Base-by-base conservation (phyloP, 2,329 filamentous ascomycete species). In the Colletotrichum navitas region DNA sequence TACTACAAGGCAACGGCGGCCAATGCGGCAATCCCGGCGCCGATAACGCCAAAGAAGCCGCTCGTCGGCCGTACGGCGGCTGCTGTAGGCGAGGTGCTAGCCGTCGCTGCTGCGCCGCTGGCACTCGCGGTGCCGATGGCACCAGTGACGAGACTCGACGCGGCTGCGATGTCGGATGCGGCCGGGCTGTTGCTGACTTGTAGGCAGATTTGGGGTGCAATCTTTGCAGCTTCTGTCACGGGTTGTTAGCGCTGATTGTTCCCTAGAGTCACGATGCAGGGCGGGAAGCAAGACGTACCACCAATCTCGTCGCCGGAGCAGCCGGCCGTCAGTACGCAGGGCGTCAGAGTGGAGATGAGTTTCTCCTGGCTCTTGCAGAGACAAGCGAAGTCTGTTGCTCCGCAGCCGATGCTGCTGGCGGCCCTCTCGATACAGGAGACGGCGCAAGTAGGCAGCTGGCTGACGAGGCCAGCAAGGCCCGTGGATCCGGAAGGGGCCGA, bases 401-500 rank as follows among this genome's bases (percentile, higher is more conserved):
- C 39, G 65, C 73, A 74, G 47, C 54, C 54, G 34, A 74, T 72
- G 41, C 36, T 29, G n/a, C 16, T 5, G 49, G 71, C 68, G 39
- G 73, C 73, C 36, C 26, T 66, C 49, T 41, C 51, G 26, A 74
- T 62, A 34, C 73, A 74, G 52, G 56, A 24, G 47, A 69, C 39
- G 24, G 73, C 73, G 63, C 73, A 74, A 12, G 54, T 56, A 2
- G 73, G 73, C 36, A 74, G 71, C 43, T 74, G 63, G 55, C 58
- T 60, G 66, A 74, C 60, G 45, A 74, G 73, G 14, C 60, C 45
- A 14, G 73, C 51, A 11, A 73, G 47, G 26, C 39, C 56, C 51
- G 61, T 64, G n/a, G 68, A 64, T 0, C 77, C 78, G 16, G 80
- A 79, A 63, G 76, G 78, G 14, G 58, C 45, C 14, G 70, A 73